Evolutionary conservation across 192 early-diverging fungal genomes (phyloP).

Genomic region (Powellomyces hirtus): DNA sequence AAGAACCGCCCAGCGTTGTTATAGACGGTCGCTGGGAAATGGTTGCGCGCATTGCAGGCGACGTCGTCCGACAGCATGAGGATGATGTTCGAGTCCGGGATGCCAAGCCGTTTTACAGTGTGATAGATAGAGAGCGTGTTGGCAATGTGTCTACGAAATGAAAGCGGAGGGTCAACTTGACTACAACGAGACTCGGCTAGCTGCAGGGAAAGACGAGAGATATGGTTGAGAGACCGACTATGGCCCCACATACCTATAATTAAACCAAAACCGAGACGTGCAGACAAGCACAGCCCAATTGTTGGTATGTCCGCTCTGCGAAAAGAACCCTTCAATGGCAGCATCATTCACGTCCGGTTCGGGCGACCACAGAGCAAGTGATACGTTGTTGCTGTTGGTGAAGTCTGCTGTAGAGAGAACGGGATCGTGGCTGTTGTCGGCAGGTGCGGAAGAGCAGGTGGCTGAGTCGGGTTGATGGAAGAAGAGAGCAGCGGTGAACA

Average conservation of each 20-base stretch:
- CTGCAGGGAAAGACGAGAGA: too few species aligned
- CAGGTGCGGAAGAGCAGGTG: too few species aligned
- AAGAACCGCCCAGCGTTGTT: slow-evolving; percentile 78
- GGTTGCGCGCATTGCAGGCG: slow-evolving; percentile 96
- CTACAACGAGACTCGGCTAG: too few species aligned
- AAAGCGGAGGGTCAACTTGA: background rate
- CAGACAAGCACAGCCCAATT: slow-evolving; percentile 99
- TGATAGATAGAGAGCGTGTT: slow-evolving; percentile 98
- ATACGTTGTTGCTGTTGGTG: background rate
- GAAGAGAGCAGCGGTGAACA: too few species aligned
- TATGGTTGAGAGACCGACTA: background rate
- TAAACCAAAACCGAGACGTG: slow-evolving; percentile 99
- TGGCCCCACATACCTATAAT: slow-evolving; percentile 64
- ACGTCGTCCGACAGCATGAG: slow-evolving; percentile 99
- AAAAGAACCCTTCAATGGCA: slow-evolving; percentile 47
- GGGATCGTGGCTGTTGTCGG: too few species aligned
- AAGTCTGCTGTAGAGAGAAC: too few species aligned
- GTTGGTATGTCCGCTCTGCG: slow-evolving; percentile 71
- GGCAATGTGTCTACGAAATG: slow-evolving; percentile 72
- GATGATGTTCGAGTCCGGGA: slow-evolving; percentile 98
- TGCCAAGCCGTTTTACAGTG: slow-evolving; percentile 96
- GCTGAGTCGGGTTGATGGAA: too few species aligned
- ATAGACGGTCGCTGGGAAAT: slow-evolving; percentile 87
- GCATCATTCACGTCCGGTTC: background rate
- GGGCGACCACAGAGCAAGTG: slow-evolving; percentile 3